These are phyloP conservation scores for Pyrenophora teres DNA, from an alignment of 2,329 filamentous ascomycete species.

Conservation along the genomic window DNA sequence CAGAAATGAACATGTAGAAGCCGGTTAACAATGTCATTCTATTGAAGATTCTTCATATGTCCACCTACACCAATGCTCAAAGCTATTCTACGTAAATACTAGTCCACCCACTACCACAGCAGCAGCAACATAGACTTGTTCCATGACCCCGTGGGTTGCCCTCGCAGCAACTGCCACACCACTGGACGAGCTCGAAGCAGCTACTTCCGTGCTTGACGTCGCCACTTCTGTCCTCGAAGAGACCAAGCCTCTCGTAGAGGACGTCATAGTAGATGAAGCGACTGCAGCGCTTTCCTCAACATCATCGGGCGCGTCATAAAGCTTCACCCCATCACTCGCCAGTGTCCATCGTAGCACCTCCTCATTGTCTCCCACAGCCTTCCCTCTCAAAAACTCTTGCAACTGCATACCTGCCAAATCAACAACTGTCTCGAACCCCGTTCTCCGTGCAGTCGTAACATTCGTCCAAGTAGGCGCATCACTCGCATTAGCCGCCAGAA, in stretches of 20 bases:
- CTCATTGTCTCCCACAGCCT: constrained; percentile 13
- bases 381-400: constrained; percentile 16
- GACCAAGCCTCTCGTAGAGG: not conserved
- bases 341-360: constrained; percentile 13
- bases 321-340: constrained; percentile 11
- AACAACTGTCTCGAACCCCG: constrained; percentile 23
- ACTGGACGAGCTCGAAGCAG: constrained; percentile 4
- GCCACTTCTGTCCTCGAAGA: not conserved
- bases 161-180: constrained; percentile 13
- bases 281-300: constrained; percentile 4
- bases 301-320: constrained; percentile 18
- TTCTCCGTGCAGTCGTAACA: constrained; percentile 13
- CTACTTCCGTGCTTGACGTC: constrained; percentile 3
- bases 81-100: not conserved
- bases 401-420: constrained; percentile 3
- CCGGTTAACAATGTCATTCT: too few species aligned
- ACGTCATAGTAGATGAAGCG: not conserved
- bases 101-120: constrained; percentile 14
- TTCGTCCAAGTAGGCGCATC: constrained; percentile 18
- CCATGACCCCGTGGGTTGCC: constrained; percentile 4
- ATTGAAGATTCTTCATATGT: too few species aligned
- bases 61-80: too few species aligned
- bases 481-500: constrained; percentile 27
- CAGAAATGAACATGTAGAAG: too few species aligned
- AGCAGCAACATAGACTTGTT: constrained; percentile 13